Evolutionary conservation across 2,329 filamentous ascomycete genomes (phyloP), one percentile per base, ranked within the genome.

Genomic region (Drechmeria coniospora): DNA sequence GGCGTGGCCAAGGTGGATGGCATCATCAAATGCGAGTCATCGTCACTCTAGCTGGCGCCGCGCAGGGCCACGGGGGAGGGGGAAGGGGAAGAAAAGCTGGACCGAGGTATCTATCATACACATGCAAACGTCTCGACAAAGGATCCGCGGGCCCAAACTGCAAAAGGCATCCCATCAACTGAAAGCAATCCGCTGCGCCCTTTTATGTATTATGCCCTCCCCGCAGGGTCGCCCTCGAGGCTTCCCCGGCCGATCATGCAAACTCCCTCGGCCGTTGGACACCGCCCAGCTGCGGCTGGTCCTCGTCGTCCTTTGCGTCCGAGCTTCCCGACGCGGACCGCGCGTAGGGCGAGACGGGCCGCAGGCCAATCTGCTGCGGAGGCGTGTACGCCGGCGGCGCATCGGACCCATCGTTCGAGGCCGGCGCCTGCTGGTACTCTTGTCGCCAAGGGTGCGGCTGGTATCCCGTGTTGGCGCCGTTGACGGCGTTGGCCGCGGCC

Each of bases 361-460:
- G 40, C 25, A 51, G 36, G 8, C 43, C 42, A 25, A 46, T 41
- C 21, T 47, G 42, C 29, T 44, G 44, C n/a, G 49, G 44, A 5
- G 47, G 42, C 12, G 48, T 45, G 23, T 52, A 52, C 21, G 47
- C 45, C n/a, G 49, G 49, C 1, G 48, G 49, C 9, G 48, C 37
- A 6, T 45, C 44, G 15, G 43, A 36, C n/a, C 40, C 35, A 17
- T 45, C 41, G 11, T 22, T 32, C 10, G 30, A 36, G 9, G 39
- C 32, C 10, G 41, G 37, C 9, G 36, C 34, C 15, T 37, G 37
- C 21, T 41, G 22, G 11, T 29, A 9, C 9, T 28, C 29, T 16
- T 34, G 38, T 26, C 46, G 40, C 50, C 50, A 53, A 12, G 46
- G 41, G 10, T 47, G 39, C 8, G 41, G 38, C 20, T 43, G 41